Evolutionary conservation across 495 filamentous ascomycete genomes (phyloP), one percentile per base, ranked within the genome.

Genomic region (Cryomyces antarcticus): DNA sequence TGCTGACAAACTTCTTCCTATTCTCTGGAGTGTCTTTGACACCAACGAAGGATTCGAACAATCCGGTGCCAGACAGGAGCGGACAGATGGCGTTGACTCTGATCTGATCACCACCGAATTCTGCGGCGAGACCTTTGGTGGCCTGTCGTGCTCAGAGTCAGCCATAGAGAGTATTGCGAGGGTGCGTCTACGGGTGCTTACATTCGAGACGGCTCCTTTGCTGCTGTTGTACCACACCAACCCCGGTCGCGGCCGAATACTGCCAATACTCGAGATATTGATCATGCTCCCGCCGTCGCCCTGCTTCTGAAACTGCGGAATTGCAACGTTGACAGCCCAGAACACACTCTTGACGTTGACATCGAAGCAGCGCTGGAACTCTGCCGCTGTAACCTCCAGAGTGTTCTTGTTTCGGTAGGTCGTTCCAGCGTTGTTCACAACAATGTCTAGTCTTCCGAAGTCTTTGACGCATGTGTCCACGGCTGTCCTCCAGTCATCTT

Each of bases 1-100:
- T 71, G 28, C 68, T 67, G 33, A 78, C 65, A 47, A 84, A 82
- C 45, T 73, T 74, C 47, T 72, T 65, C 43, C 72, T 58, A 49
- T 80, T 81, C 59, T 81, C 78, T 7, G 70, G 68, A 3, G 76
- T 82, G 49, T 78, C 66, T n/a, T 68, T 63, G 51, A 75, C 69
- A 3, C 77, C 77, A 0, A 73, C 68, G 58, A 82, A 82, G 41
- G 67, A 63, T 43, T 69, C 70, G 41, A 78, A 82, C 46, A 78
- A 64, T 0, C 70, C 75, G 30, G 75, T 81, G 9, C 66, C 75
- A 28, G 67, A 69, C 5, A 79, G 64, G 0, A 77, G 62, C 5
- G 76, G 77, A 37, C 66, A 72, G 7, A 80, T 65, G 13, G 69
- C 65, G 50, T 79, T 78, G 38, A 80, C 69, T 1, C 77, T 68